Conservation (phyloP, 2,329 filamentous ascomycete genomes). For the Paecilomyces formosus region DNA sequence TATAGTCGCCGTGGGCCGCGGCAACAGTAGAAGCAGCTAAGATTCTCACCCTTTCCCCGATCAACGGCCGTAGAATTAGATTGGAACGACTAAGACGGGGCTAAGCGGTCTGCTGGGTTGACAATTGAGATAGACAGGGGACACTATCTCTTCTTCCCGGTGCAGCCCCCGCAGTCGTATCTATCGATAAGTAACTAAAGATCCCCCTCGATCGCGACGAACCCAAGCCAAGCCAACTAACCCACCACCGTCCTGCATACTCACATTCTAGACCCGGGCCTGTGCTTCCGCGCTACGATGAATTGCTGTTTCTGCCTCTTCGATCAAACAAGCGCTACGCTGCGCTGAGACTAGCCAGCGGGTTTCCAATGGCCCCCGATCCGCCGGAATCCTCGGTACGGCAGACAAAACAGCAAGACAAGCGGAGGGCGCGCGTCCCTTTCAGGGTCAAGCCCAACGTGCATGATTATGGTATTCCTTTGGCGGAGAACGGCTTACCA, state of each 20-base stretch:
- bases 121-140: too few species aligned
- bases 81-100: background rate
- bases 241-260: background rate
- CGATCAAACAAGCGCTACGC: too few species aligned
- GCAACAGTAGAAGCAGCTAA: too few species aligned
- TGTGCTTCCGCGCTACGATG: background rate
- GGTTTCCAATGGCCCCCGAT: background rate
- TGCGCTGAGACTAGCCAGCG: too few species aligned
- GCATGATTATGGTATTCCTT: background rate
- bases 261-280: background rate
- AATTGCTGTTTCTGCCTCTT: background rate
- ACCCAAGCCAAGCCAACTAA: background rate
- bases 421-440: background rate
- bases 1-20: background rate
- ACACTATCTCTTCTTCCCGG: too few species aligned
- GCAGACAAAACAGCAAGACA: too few species aligned
- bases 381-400: background rate
- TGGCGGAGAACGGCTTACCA: too few species aligned
- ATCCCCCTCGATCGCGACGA: background rate
- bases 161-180: background rate
- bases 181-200: background rate
- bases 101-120: too few species aligned
- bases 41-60: background rate
- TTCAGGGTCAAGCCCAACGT: background rate
- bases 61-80: background rate